phyloP scores from a whole-genome alignment of 805 yeast species.

The Spathaspora arborariae region DNA sequence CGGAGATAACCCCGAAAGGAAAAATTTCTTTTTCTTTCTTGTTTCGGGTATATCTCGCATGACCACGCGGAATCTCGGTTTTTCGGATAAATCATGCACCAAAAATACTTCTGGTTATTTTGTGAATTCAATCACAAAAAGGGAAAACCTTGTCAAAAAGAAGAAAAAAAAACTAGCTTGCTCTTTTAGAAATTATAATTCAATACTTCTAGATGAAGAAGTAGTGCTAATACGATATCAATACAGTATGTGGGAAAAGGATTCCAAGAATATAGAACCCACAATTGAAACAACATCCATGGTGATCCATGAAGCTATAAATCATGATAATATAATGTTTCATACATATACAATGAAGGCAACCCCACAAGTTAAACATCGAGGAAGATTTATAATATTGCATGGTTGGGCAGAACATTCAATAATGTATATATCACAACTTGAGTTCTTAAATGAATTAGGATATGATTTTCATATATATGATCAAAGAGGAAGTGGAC shows the following conservation, averaged over 20 bases:
- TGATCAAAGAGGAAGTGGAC: conserved; percentile 13
- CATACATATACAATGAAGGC: conserved; percentile 1
- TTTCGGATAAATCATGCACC: too few species aligned
- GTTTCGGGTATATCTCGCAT: too few species aligned
- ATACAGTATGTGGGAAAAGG: not conserved
- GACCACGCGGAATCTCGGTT: too few species aligned
- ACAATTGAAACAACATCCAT: not conserved
- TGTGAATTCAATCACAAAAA: too few species aligned
- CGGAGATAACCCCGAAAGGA: too few species aligned
- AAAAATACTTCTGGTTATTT: too few species aligned
- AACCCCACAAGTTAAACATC: conserved; percentile 1
- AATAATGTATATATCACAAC: conserved; percentile 7
- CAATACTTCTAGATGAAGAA: not conserved
- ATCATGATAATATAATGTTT: not conserved
- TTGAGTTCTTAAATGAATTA: conserved; percentile 8
- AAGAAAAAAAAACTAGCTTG: too few species aligned
- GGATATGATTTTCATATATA: conserved; percentile 11
- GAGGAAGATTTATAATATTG: conserved; percentile 9
- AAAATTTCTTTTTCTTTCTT: too few species aligned
- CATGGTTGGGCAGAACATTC: conserved; percentile 14
- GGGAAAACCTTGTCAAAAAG: too few species aligned
- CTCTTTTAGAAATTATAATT: too few species aligned
- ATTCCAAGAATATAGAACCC: not conserved
- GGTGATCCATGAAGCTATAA: not conserved
- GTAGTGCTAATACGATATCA: too few species aligned